Evolutionary conservation across 768 basidiomycete species (phyloP).

Genomic region (Boletus reticuloceps): DNA sequence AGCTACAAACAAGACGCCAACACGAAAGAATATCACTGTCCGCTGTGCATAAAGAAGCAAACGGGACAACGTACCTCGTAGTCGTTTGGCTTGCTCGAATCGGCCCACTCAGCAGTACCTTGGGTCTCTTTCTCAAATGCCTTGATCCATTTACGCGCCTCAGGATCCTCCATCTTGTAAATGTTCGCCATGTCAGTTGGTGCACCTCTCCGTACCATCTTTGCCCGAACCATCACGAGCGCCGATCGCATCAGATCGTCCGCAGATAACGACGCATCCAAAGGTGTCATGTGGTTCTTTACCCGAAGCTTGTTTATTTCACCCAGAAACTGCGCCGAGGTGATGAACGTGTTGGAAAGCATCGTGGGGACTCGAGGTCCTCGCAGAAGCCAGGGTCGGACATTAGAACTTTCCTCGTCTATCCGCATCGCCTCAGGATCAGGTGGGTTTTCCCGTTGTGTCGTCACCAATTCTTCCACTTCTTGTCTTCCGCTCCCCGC

Average conservation of each 20-base stretch:
- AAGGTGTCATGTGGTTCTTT: constrained; percentile 48
- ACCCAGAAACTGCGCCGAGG: constrained; percentile 43
- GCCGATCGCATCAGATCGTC: constrained; percentile 55
- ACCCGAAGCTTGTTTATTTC: constrained; percentile 59
- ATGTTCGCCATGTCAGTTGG: constrained; percentile 76
- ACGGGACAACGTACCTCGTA: constrained; percentile 24
- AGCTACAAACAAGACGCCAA: too few relatives aligned
- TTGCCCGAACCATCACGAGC: constrained; percentile 63
- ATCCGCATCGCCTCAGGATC: constrained; percentile 11
- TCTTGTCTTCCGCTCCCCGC: constrained; percentile 5
- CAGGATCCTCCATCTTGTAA: constrained; percentile 57
- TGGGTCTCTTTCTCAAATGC: constrained; percentile 21
- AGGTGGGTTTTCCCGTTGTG: constrained; percentile 50
- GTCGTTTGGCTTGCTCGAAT: constrained; percentile 21
- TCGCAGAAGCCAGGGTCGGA: constrained; percentile 68
- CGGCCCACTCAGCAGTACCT: constrained; percentile 13
- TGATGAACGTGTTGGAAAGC: constrained; percentile 42
- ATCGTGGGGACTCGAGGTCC: constrained; percentile 50
- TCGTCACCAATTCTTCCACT: constrained; percentile 46
- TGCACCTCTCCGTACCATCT: constrained; percentile 62
- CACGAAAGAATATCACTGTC: neutral
- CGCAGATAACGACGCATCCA: constrained; percentile 34
- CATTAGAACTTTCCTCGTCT: neutral
- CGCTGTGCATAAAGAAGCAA: neutral
- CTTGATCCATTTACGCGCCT: constrained; percentile 48